Percentiles rank a stretch among this genome's conserved stretches.
Evolutionary conservation across 2,329 filamentous ascomycete species (phyloP).

Genomic region (Teratosphaeria gauchensis): DNA sequence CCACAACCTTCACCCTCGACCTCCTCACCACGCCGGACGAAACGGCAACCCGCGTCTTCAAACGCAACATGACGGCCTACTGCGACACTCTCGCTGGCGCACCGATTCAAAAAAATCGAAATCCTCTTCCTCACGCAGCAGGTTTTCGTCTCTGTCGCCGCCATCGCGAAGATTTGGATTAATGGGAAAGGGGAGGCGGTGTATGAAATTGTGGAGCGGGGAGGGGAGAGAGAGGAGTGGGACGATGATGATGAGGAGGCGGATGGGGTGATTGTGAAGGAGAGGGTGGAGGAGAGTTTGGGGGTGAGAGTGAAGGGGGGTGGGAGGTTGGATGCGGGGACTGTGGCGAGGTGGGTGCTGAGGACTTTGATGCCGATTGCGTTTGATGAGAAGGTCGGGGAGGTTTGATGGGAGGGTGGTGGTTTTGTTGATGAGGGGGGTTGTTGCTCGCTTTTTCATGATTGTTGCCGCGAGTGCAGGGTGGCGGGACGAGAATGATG

Average conservation of each 20-base stretch:
- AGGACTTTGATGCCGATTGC: no score
- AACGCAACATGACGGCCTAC: not conserved
- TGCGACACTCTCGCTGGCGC: not conserved
- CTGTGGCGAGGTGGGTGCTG: no score
- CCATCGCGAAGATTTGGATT: no score
- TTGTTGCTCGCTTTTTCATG: no score
- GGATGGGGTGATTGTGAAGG: not conserved
- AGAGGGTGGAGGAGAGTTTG: not conserved
- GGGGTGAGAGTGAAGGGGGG: not conserved
- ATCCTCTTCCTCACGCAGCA: not conserved
- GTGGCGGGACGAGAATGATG: no score
- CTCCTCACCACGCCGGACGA: not conserved
- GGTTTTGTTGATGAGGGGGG: no score
- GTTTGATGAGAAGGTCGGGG: no score
- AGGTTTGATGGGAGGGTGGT: no score
- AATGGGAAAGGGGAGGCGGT: not conserved
- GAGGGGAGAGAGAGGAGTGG: not conserved
- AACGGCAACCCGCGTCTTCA: not conserved
- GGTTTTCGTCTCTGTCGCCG: no score
- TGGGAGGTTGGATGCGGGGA: no score
- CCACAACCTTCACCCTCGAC: not conserved
- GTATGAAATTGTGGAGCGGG: not conserved
- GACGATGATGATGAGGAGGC: not conserved
- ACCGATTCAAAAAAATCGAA: not conserved
- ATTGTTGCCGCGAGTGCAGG: no score